These are phyloP conservation scores for Curvularia sp. DNA, from an alignment of 2,329 filamentous ascomycete species.

Conservation along the genomic window DNA sequence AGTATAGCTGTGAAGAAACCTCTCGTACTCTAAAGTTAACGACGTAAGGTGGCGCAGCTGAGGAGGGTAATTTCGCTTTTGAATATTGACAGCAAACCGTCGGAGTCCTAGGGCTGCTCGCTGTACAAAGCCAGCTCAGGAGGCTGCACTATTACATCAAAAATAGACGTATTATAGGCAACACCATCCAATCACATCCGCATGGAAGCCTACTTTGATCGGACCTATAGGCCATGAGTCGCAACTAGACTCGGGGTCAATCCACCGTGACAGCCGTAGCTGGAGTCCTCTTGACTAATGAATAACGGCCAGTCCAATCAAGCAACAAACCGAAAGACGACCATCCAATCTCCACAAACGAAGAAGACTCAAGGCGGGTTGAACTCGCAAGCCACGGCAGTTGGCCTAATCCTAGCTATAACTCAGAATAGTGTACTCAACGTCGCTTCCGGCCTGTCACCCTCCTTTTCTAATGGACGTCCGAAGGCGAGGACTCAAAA, in stretches of 20 bases:
- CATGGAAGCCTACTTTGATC: not conserved
- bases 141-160: not conserved
- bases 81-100: not conserved
- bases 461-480: not conserved
- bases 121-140: not conserved
- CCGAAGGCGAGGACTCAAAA: not conserved
- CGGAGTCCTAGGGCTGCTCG: not conserved
- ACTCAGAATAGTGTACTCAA: not conserved
- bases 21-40: not conserved
- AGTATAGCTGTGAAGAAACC: too few relatives aligned
- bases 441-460: not conserved
- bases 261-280: not conserved
- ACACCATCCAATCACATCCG: not conserved
- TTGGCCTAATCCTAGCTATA: not conserved
- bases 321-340: not conserved
- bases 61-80: not conserved
- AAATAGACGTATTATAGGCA: not conserved
- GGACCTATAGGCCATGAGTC: not conserved
- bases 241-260: not conserved
- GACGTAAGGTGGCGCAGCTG: not conserved
- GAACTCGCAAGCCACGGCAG: not conserved
- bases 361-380: not conserved
- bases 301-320: not conserved
- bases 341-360: not conserved
- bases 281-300: not conserved